Conservation (phyloP, 2,329 filamentous ascomycete species). For the Ascochyta rabiei region DNA sequence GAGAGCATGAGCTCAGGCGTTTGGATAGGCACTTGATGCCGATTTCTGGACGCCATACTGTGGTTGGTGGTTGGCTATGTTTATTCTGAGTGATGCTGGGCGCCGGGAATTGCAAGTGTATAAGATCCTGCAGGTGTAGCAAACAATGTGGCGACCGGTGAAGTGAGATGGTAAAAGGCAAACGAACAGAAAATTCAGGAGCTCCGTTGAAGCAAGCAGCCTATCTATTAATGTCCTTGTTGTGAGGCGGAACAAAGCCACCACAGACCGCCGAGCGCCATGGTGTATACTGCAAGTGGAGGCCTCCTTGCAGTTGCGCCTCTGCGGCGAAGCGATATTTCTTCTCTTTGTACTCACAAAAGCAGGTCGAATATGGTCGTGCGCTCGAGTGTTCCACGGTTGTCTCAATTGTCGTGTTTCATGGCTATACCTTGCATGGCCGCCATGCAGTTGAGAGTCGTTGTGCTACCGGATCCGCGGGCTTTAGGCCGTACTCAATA, state of each 20-base stretch:
- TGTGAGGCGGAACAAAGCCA: slow-evolving; percentile 26
- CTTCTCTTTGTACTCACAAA: slow-evolving; percentile 27
- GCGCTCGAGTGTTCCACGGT: slow-evolving; percentile 3
- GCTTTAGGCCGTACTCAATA: slow-evolving; percentile 6
- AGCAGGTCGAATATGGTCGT: slow-evolving; percentile 6
- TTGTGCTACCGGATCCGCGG: slow-evolving; percentile 8
- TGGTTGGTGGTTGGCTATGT: neutral
- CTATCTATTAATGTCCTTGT: slow-evolving; percentile 23
- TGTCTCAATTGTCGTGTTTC: slow-evolving; percentile 13
- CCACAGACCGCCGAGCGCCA: slow-evolving; percentile 19
- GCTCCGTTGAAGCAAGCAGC: neutral
- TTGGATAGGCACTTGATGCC: neutral
- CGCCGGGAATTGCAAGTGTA: slow-evolving; percentile 1
- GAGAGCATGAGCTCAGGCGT: slow-evolving; percentile 13
- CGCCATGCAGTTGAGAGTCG: slow-evolving; percentile 17
- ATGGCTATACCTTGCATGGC: slow-evolving; percentile 15
- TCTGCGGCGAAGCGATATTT: slow-evolving; percentile 9
- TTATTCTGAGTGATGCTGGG: neutral
- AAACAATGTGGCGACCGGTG: slow-evolving; percentile 7
- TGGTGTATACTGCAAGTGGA: slow-evolving; percentile 27
- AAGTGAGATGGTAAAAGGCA: neutral
- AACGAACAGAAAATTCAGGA: neutral
- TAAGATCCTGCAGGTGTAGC: neutral
- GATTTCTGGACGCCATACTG: slow-evolving; percentile 10
- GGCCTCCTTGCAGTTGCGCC: slow-evolving; percentile 17